Base-by-base conservation (phyloP, 352 stramenopile genomes). In the Globisporangium radiosum region DNA sequence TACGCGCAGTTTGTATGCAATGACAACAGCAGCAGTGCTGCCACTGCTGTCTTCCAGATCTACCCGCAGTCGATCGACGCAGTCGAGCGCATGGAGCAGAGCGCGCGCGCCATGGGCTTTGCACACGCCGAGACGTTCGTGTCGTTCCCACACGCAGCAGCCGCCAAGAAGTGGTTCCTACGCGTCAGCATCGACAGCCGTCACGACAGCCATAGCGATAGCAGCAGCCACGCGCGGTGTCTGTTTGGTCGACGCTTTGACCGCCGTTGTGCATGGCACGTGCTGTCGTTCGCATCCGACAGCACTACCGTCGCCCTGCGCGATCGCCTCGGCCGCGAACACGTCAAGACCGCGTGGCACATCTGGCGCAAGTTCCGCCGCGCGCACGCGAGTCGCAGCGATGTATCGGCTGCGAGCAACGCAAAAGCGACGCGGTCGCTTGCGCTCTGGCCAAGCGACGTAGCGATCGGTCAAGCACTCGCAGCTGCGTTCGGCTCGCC, bases 131-230 rank as follows among this genome's bases (percentile, higher is more conserved):
- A 88, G 47, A 59, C 76, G 33, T 86, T 93, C 45, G 78, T 87
- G 47, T 74, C 75, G 25, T 93, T 91, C 49, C 81, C 84, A 3
- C 84, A 91, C 50, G 33, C 70, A 5, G 88, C 76, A 3, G 71
- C 72, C 4, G 79, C 79, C 10, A 87, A 89, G 56, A 91, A 93
- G 43, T 93, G 84, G 84, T 93, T 79, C 61, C 72, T 93, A 1
- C 75, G 66, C 57, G 52, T 75, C 7, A 59, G 65, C 9, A 55
- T 44, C 9, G 7, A 9, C n/a, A 44, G 38, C 6, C 6, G 50
- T 11, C 11, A n/a, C 37, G 42, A 7, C 51, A 25, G 37, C 36
- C 9, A n/a, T 39, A 69, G 58, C 17, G 17, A 56, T 47, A 45
- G 17, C 13, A 37, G 3, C 19, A 39, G 25, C 52, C 48, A 10